These are phyloP conservation scores for Heterobasidion parviporum DNA, from an alignment of 1,284 basidiomycete genomes.

Conservation along the genomic window DNA sequence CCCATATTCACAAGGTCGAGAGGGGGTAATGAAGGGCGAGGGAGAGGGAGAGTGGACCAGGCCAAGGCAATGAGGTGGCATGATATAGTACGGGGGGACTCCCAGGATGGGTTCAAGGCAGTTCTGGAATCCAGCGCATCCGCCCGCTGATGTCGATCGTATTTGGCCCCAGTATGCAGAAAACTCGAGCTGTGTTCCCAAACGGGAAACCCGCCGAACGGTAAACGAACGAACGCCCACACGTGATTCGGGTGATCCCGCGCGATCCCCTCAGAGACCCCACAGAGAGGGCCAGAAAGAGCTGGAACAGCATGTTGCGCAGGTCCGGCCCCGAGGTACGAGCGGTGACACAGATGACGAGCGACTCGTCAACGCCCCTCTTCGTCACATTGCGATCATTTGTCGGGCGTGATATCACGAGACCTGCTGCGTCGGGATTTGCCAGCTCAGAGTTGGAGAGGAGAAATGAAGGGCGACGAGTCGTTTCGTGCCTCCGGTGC, in stretches of 20 bases:
- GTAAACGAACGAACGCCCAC: not conserved
- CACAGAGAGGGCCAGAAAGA: not conserved
- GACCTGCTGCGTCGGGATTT: no score
- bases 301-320: not conserved
- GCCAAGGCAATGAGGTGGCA: not conserved
- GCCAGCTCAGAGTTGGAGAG: no score
- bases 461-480: no score
- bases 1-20: slow-evolving; percentile 3
- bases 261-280: no score
- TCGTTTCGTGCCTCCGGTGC: no score
- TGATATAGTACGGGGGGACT: not conserved
- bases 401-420: not conserved
- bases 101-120: not conserved
- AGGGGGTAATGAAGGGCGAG: not conserved
- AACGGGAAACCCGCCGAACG: not conserved
- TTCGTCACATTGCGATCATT: not conserved
- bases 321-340: not conserved
- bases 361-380: no score
- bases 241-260: not conserved
- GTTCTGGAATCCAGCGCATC: not conserved
- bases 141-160: not conserved
- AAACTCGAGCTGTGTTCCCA: not conserved
- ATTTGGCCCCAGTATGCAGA: not conserved
- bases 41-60: not conserved
- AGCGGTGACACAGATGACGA: no score